phyloP scores from a whole-genome alignment of 257 asterid species.

The Solanum appendiculatum region DNA sequence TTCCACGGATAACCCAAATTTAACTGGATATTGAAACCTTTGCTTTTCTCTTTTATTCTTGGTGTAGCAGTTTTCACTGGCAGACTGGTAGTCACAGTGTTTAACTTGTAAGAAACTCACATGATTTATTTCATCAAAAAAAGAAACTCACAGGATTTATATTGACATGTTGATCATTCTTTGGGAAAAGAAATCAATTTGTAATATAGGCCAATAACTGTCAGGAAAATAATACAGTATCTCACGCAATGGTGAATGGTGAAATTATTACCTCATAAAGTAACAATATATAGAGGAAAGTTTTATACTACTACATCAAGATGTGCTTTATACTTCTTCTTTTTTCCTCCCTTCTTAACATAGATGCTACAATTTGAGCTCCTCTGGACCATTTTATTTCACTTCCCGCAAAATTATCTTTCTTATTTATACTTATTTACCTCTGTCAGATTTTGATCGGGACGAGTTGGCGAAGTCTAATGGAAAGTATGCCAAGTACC shows the following conservation, averaged over 20 bases:
- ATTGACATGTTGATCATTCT: not conserved
- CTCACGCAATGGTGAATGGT: not conserved
- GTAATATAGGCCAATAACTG: not conserved
- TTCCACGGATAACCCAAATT: not conserved
- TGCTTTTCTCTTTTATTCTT: not conserved
- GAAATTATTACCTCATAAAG: not conserved
- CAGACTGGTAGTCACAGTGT: not conserved
- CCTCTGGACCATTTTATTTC: not conserved
- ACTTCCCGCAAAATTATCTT: not conserved
- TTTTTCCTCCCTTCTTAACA: not conserved
- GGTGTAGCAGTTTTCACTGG: not conserved
- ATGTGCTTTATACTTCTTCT: not conserved
- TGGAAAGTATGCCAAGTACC: slow-evolving; percentile 69
- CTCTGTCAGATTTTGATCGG: slow-evolving; percentile 57
- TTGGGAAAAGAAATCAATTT: not conserved
- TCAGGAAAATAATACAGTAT: not conserved
- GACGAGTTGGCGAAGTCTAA: slow-evolving; percentile 52
- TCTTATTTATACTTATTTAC: not conserved
- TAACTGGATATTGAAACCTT: not conserved
- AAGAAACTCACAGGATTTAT: not conserved
- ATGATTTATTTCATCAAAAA: no score
- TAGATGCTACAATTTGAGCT: not conserved
- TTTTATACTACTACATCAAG: not conserved
- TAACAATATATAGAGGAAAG: not conserved
- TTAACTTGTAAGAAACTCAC: not conserved